Conservation (phyloP, 1,284 basidiomycete genomes). For the Sporisorium sorghi region DNA sequence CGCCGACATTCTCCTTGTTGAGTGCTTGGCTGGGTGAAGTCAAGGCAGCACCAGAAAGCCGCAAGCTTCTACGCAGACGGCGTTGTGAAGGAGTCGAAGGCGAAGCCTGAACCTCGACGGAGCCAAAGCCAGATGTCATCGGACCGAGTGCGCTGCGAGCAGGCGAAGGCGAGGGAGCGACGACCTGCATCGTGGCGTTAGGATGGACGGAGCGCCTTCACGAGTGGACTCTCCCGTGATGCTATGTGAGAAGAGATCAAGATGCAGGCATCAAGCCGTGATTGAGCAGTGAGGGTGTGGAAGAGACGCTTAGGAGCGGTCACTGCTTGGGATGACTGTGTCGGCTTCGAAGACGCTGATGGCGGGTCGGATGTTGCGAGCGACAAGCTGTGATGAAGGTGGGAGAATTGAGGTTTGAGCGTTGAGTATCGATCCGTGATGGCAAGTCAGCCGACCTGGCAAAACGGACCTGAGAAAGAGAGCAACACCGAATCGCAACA, state of each 20-base stretch:
- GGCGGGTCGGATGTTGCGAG: neutral
- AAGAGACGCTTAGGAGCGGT: neutral
- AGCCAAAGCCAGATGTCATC: neutral
- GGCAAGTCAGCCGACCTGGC: slow-evolving; percentile 23
- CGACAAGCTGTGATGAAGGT: neutral
- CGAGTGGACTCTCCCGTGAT: neutral
- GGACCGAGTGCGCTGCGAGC: neutral
- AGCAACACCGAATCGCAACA: neutral
- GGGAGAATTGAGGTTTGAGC: neutral
- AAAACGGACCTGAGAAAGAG: slow-evolving; percentile 20
- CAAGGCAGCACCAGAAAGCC: slow-evolving; percentile 24
- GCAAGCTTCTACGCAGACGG: slow-evolving; percentile 34
- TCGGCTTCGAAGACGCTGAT: neutral
- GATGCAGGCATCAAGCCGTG: neutral
- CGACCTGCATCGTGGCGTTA: slow-evolving; percentile 23
- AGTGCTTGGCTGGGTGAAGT: slow-evolving; percentile 13
- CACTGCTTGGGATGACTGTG: neutral
- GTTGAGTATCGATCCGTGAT: neutral
- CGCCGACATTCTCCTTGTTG: slow-evolving; percentile 31
- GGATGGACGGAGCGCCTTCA: neutral
- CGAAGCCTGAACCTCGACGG: slow-evolving; percentile 8
- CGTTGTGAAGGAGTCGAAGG: slow-evolving; percentile 14
- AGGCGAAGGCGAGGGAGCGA: slow-evolving; percentile 1
- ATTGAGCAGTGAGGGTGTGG: neutral
- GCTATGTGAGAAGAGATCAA: neutral